Evolutionary conservation across 1,284 basidiomycete genomes (phyloP), one percentile per base, ranked within the genome.

Genomic region (Trichosporon ovoides): DNA sequence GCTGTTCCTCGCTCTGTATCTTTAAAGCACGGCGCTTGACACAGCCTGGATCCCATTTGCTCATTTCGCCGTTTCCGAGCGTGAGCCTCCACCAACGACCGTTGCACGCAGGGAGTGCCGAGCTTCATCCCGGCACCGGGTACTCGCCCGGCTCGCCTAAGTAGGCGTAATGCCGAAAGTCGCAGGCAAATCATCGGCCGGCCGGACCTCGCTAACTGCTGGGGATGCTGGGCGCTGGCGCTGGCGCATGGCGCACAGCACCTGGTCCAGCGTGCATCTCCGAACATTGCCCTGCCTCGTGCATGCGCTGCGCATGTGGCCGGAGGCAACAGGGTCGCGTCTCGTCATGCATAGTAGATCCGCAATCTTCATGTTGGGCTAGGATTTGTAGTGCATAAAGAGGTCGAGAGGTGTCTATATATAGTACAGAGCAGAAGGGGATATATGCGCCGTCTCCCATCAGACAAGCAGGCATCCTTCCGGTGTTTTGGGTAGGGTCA

Each of bases 361-460:
- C 28, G 28, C 28, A 9, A 4, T 4, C 28, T 5, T 9, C 5
- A 14, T 22, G 3, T 43, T 22, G 24, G 43, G 43, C 43, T 48
- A 48, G 49, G 33, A n/a, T n/a, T 50, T 31, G 48, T 51, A 49
- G 36, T 54, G 48, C 37, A 58, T 50, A 54, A n/a, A 35, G 52
- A 46, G 31, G 38, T 50, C 38, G 38, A 55, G 49, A 22, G 53
- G 53, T 55, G 46, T 38, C 35, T 49, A 34, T 43, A 38, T 40
- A 53, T 48, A 48, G 43, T 48, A 48, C 43, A 48, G 43, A 48
- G 18, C 43, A 31, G 43, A 48, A 31, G 55, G 55, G 34, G 34
- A 36, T 57, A 52, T 46, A 52, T 19, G 49, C 31, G 31, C 3
- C 49, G 31, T 18, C 16, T 19, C 33, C 49, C 51, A 52, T 43